Conservation (phyloP, 192 early-diverging fungal genomes). For the Mortierella claussenii region DNA sequence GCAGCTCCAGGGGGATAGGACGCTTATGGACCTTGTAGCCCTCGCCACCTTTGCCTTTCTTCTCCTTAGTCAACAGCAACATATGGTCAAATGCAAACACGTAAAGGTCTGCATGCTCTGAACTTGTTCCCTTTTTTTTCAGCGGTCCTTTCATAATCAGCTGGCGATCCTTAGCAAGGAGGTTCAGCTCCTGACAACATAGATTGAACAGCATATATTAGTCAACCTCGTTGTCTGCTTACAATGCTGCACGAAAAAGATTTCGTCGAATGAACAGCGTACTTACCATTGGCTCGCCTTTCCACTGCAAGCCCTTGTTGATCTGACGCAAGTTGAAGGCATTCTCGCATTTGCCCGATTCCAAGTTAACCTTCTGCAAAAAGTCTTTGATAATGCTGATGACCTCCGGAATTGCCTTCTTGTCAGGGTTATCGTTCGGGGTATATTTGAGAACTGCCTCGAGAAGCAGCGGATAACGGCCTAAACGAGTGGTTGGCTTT, state of each 20-base stretch:
- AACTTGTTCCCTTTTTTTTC: slow-evolving; percentile 69
- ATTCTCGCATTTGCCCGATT: slow-evolving; percentile 92
- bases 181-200: slow-evolving; percentile 70
- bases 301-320: slow-evolving; percentile 73
- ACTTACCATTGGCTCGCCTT: slow-evolving; percentile 53
- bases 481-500: slow-evolving; percentile 88
- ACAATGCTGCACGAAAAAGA: not conserved
- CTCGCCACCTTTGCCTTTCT: slow-evolving; percentile 66
- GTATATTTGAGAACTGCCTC: slow-evolving; percentile 85
- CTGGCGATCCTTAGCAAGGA: slow-evolving; percentile 74
- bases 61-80: slow-evolving; percentile 79
- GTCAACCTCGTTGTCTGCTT: slow-evolving; percentile 13
- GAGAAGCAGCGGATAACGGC: slow-evolving; percentile 86
- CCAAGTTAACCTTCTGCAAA: slow-evolving; percentile 82
- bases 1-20: slow-evolving; percentile 86
- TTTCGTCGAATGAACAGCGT: not conserved
- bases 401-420: slow-evolving; percentile 75
- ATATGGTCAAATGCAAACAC: slow-evolving; percentile 92
- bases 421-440: slow-evolving; percentile 84
- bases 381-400: slow-evolving; percentile 78
- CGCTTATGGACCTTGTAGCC: slow-evolving; percentile 73
- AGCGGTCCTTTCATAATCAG: slow-evolving; percentile 85
- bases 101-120: slow-evolving; percentile 73
- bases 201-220: not conserved
- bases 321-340: slow-evolving; percentile 81